Evolutionary conservation across 2,329 filamentous ascomycete species (phyloP).

Genomic region (Fusarium sp.): DNA sequence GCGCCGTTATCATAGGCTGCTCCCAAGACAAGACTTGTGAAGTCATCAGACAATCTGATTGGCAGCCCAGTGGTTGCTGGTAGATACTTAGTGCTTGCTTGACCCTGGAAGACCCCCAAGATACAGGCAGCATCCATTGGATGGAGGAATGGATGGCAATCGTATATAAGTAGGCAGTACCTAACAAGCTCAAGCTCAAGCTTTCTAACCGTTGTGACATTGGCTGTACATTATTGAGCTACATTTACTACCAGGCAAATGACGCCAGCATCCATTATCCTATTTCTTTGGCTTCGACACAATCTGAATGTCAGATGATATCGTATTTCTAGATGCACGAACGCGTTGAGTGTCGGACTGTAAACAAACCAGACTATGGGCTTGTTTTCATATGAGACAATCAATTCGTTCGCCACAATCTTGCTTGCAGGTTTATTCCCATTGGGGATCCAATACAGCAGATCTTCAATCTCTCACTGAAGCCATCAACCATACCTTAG

Average conservation of each 20-base stretch:
- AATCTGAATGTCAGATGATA: neutral
- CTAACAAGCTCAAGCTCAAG: neutral
- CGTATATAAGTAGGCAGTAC: too few species aligned
- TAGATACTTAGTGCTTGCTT: neutral
- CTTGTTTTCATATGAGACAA: neutral
- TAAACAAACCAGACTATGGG: neutral
- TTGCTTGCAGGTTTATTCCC: neutral
- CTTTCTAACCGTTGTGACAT: neutral
- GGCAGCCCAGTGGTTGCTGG: conserved; percentile 1
- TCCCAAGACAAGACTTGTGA: conserved; percentile 28
- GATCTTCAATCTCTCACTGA: neutral
- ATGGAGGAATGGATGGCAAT: neutral
- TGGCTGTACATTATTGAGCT: neutral
- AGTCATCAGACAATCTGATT: conserved; percentile 28
- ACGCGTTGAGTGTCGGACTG: neutral
- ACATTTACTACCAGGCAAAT: neutral
- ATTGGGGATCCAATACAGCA: neutral
- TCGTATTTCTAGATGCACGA: neutral
- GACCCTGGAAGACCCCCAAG: neutral
- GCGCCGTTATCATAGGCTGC: conserved; percentile 35
- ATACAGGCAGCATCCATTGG: neutral
- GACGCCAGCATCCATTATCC: conserved; percentile 5
- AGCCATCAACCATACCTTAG: neutral
- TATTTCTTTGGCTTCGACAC: neutral
- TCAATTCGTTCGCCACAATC: neutral